Evolutionary conservation across 106 monocot genomes (phyloP).

Genomic region (Acorus gramineus): DNA sequence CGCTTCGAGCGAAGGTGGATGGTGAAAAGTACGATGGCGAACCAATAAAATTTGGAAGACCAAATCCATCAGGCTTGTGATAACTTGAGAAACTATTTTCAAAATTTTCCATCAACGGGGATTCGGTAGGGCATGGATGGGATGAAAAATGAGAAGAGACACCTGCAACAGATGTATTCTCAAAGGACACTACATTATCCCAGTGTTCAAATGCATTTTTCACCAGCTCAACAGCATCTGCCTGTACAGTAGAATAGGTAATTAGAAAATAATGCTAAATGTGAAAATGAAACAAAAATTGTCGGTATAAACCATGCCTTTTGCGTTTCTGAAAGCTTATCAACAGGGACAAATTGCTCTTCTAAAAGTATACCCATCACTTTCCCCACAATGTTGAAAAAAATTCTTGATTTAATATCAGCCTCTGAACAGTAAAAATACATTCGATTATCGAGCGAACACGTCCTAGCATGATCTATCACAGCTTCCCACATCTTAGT

Average conservation of each 20-base stretch:
- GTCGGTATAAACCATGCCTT: constrained; percentile 25
- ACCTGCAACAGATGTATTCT: constrained; percentile 8
- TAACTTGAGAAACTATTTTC: constrained; percentile 18
- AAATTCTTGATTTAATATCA: constrained; percentile 32
- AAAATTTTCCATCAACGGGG: constrained; percentile 12
- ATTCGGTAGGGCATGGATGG: constrained; percentile 2
- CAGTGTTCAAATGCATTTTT: constrained; percentile 45
- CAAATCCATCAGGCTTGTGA: constrained; percentile 10
- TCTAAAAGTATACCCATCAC: constrained; percentile 43
- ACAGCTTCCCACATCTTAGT: constrained; percentile 90
- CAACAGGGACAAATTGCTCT: constrained; percentile 28
- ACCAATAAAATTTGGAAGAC: constrained; percentile 11
- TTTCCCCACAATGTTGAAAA: constrained; percentile 70
- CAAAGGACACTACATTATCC: constrained; percentile 20
- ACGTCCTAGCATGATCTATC: constrained; percentile 80
- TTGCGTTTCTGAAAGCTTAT: constrained; percentile 49
- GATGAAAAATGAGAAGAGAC: constrained; percentile 14
- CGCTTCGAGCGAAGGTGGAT: constrained; percentile 8
- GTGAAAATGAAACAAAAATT: background rate
- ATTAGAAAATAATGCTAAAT: background rate
- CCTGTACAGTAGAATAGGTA: constrained; percentile 20
- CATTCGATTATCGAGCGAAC: constrained; percentile 32
- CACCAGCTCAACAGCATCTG: constrained; percentile 34
- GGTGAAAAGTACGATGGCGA: constrained; percentile 16
- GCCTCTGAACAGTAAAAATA: constrained; percentile 29